Conservation (phyloP, 2,329 filamentous ascomycete species). For the Metarhizium brunneum region DNA sequence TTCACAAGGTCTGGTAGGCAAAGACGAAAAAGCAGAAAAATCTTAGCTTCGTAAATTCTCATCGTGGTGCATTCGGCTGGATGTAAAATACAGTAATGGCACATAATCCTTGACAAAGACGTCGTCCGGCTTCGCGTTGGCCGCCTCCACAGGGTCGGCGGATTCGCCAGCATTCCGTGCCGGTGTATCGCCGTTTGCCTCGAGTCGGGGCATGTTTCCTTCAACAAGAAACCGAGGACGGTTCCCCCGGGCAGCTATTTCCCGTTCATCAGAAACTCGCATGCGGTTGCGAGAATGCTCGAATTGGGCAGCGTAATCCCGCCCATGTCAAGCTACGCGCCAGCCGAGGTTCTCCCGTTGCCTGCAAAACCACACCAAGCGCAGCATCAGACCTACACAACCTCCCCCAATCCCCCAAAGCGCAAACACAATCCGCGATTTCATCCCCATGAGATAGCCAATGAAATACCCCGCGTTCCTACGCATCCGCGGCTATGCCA, state of each 20-base stretch:
- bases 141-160: not conserved
- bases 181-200: too few relatives aligned
- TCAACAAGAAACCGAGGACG: too few relatives aligned
- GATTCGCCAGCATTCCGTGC: too few relatives aligned
- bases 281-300: too few relatives aligned
- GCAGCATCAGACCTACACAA: not conserved
- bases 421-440: not conserved
- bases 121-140: constrained; percentile 1
- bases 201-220: too few relatives aligned
- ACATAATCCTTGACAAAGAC: constrained; percentile 2
- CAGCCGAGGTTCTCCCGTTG: not conserved
- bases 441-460: not conserved
- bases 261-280: not conserved
- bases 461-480: constrained; percentile 17
- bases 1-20: constrained; percentile 1
- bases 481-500: constrained; percentile 25
- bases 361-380: not conserved
- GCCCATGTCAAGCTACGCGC: too few relatives aligned
- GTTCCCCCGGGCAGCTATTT: not conserved
- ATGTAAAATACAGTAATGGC: constrained; percentile 20
- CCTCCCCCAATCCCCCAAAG: not conserved
- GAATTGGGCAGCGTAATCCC: too few relatives aligned
- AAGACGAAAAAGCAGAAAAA: not conserved
- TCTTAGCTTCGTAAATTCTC: not conserved
- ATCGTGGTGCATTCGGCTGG: not conserved